These are phyloP conservation scores for Eragrostis tef DNA, from an alignment of 202 grass and related monocot species.

Conservation along the genomic window DNA sequence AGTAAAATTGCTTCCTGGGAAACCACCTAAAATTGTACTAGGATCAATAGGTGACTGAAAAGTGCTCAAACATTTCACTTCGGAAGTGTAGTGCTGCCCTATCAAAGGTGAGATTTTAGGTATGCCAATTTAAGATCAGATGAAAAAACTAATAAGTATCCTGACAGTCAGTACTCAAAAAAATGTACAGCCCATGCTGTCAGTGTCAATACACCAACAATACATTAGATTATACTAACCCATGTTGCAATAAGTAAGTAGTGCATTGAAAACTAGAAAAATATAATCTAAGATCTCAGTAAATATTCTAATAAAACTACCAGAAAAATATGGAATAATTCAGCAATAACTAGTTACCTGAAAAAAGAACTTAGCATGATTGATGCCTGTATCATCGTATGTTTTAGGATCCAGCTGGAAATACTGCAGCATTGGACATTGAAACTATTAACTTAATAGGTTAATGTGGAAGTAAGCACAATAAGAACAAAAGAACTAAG, in stretches of 20 bases:
- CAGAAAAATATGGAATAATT: constrained; percentile 11
- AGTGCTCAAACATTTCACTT: constrained; percentile 80
- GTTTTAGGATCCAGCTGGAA: constrained; percentile 91
- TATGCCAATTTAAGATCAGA: constrained; percentile 17
- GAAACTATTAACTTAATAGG: constrained; percentile 3
- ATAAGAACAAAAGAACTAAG: constrained; percentile 20
- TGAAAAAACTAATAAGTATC: constrained; percentile 32
- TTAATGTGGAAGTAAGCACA: constrained; percentile 25
- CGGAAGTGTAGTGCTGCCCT: constrained; percentile 93
- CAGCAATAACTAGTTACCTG: constrained; percentile 58
- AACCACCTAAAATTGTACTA: constrained; percentile 84
- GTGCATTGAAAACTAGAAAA: neutral
- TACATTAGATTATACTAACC: constrained; percentile 22
- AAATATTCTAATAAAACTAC: neutral
- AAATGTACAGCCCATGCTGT: neutral
- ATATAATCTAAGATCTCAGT: neutral
- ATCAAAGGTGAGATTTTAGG: constrained; percentile 47
- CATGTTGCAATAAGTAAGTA: constrained; percentile 10
- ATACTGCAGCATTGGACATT: constrained; percentile 68
- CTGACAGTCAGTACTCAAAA: neutral
- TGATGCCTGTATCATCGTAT: constrained; percentile 65
- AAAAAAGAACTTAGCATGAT: constrained; percentile 90
- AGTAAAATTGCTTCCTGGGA: constrained; percentile 79
- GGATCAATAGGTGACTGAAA: constrained; percentile 88
- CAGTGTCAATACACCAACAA: neutral